Conservation (phyloP, 1,284 basidiomycete species). For the Ceratobasidium theobromae region DNA sequence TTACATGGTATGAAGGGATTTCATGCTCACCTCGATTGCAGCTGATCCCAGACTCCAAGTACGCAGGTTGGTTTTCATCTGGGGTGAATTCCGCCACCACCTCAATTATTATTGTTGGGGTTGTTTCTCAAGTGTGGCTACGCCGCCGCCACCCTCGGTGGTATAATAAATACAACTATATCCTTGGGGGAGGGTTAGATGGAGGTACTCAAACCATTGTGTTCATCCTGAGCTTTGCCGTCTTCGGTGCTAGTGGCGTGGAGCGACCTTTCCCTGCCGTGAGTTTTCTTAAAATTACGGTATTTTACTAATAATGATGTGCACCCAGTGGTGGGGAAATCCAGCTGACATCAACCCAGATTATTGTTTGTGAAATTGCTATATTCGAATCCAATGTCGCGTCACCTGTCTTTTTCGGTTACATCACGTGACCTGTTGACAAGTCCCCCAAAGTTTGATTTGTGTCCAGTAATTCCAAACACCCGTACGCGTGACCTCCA, state of each 20-base stretch:
- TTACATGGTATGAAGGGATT: constrained; percentile 47
- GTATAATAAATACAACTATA: constrained; percentile 68
- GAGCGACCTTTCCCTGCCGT: constrained; percentile 55
- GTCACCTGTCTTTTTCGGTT: no score
- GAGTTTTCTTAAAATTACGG: neutral
- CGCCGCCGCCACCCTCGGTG: constrained; percentile 57
- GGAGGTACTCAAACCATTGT: constrained; percentile 69
- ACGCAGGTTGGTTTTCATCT: constrained; percentile 51
- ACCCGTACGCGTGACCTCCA: neutral
- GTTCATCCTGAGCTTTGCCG: constrained; percentile 67
- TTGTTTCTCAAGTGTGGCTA: constrained; percentile 61
- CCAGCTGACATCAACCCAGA: constrained; percentile 55
- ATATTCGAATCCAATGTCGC: no score
- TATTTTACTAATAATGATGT: neutral
- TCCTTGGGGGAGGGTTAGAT: constrained; percentile 65
- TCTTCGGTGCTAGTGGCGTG: constrained; percentile 62
- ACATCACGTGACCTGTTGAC: no score
- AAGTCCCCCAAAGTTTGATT: no score
- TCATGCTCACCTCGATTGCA: neutral
- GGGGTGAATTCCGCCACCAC: constrained; percentile 58
- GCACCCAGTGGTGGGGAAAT: constrained; percentile 55
- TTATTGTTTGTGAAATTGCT: constrained; percentile 47
- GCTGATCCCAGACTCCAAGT: constrained; percentile 38
- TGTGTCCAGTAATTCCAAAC: no score
- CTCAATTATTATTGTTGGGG: constrained; percentile 55